Evolutionary conservation across 2,329 filamentous ascomycete genomes (phyloP), one percentile per base, ranked within the genome.

Genomic region (Talaromyces pinophilus): DNA sequence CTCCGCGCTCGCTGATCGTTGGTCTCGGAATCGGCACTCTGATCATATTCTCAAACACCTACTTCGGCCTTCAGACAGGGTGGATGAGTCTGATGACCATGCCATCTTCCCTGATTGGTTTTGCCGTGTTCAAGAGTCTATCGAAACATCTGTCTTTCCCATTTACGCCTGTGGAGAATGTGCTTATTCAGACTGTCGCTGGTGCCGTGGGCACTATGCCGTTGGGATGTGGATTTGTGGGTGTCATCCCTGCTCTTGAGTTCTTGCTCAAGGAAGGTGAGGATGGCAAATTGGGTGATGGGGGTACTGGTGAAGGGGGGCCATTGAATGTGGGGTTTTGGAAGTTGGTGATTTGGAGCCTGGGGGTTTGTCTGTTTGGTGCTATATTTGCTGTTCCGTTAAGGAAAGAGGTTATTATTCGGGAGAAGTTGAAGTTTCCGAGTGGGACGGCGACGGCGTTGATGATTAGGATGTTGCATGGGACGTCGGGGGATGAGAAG

Each of bases 141-240:
- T 86, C 90, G 0, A 87, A 86, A 54, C 87, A 91, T 69, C 82
- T 97, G 35, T 84, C 86, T 33, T 87, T 91, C 64, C 93, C 93
- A 0, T 99, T 99, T 73, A 92, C 91, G 3, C 93, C 95, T 0
- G 91, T 98, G 11, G 94, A 99, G 80, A 99, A 99, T 77, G 95
- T 99, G 3, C 84, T 99, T 25, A 91, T 99, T 11, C 95, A 99
- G 80, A 97, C 92, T 0, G 95, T 99, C 4, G 94, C 95, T 1
- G 94, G 95, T 11, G 92, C 92, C 17, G 96, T 98, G 78, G 95
- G 94, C 0, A 96, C 96, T 5, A 98, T 98, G 92, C 95, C 95
- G 0, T 82, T 99, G 11, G 94, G 94, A 0, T 96, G 94, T 72
- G 95, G 95, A 1, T 97, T 98, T 75, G 94, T 98, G 19, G 94